Base-by-base conservation (phyloP, 2,329 filamentous ascomycete species). In the Pyrenophora tritici-repentis region DNA sequence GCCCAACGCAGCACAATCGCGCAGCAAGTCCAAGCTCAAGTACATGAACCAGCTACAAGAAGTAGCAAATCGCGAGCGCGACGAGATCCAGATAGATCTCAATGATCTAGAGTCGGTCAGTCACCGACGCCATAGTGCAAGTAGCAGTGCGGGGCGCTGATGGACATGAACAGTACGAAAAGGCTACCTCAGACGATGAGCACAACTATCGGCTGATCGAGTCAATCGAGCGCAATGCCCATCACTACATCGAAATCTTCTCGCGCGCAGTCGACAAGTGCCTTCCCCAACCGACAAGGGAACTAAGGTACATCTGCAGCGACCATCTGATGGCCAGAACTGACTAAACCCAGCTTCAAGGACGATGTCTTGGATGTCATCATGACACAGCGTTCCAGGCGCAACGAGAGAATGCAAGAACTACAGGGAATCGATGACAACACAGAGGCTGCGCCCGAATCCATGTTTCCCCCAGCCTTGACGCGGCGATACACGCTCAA, bases 301-400 rank as follows among this genome's bases (percentile, higher is more conserved):
- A 96, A 59, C 82, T 93, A 61, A 92, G 84, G 84, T 91, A 81
- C 63, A 84, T 69, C 17, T 12, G 6, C 40, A 31, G 14, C 45
- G n/a, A 17, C 6, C 8, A n/a, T 41, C 13, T 18, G 17, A 20
- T 33, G 46, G 37, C 31, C 2, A 34, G 10, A n/a, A 26, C 58
- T 71, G 63, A 76, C 59, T 59, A 48, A 16, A n/a, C 12, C 31
- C 61, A 91, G 88, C 62, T 97, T 96, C 82, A 97, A 97, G 74
- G 92, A 97, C 68, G 94, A 99, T 75, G 92, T 97, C 8, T 82
- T 99, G 36, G 94, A 99, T 75, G 90, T 99, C 24, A 88, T 99
- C 67, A 95, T 97, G 88, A 90, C 91, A 34, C 90, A 96, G 70
- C 87, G 94, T 63, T 86, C 90, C 64, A 88, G 87, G 65, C 86